A percentile compares a stretch with the other conserved stretches of the same genome.
These are phyloP conservation scores for Gymnopilus dilepis DNA, from an alignment of 768 basidiomycete species.

Conservation along the genomic window DNA sequence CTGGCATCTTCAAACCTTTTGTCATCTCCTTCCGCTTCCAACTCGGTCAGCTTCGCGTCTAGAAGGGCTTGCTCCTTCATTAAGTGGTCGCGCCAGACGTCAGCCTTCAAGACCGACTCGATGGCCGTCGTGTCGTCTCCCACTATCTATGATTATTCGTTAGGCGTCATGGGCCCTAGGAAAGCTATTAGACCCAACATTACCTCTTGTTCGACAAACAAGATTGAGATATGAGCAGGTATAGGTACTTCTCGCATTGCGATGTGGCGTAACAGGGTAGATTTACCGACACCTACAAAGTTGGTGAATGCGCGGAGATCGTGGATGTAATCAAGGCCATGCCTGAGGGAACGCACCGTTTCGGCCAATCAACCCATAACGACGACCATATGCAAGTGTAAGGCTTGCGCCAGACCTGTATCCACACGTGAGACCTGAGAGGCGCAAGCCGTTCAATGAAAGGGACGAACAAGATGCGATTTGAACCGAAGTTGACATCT, in stretches of 20 bases:
- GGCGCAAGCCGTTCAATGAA: neutral
- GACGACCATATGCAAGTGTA: slow-evolving; percentile 86
- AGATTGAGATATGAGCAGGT: slow-evolving; percentile 92
- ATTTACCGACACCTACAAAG: slow-evolving; percentile 86
- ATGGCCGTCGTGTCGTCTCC: slow-evolving; percentile 94
- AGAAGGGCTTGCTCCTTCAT: slow-evolving; percentile 82
- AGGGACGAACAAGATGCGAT: slow-evolving; percentile 78
- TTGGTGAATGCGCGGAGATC: slow-evolving; percentile 1
- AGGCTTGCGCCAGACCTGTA: slow-evolving; percentile 81
- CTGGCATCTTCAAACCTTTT: slow-evolving; percentile 83
- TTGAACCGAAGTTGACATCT: slow-evolving; percentile 95
- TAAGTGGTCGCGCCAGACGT: slow-evolving; percentile 96
- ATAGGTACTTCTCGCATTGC: slow-evolving; percentile 95
- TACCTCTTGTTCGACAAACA: slow-evolving; percentile 98
- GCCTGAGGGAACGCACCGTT: slow-evolving; percentile 56
- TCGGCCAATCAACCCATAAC: slow-evolving; percentile 91
- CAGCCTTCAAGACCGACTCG: slow-evolving; percentile 97
- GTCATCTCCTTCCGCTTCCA: slow-evolving; percentile 79
- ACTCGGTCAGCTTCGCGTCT: slow-evolving; percentile 70
- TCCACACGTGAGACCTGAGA: slow-evolving; percentile 5
- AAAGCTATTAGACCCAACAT: slow-evolving; percentile 14
- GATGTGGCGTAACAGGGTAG: slow-evolving; percentile 91
- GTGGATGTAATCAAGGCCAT: too few species aligned
- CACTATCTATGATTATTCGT: slow-evolving; percentile 61
- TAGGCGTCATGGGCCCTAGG: neutral